Base-by-base conservation (phyloP, 2,329 filamentous ascomycete species). In the Emmonsiellopsis sp. region DNA sequence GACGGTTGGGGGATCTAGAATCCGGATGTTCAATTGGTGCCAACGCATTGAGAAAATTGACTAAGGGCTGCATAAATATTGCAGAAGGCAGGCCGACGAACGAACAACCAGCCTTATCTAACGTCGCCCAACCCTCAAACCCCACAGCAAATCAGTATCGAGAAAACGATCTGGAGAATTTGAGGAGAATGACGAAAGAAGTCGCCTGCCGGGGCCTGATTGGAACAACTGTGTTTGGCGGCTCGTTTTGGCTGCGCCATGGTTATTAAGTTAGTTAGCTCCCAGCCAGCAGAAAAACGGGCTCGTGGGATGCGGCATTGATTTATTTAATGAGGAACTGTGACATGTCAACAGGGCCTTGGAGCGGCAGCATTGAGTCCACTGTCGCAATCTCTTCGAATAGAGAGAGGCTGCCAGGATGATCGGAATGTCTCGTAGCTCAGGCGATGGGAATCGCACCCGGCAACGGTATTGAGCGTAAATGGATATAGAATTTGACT, bases 1-100 rank as follows among this genome's bases (percentile, higher is more conserved):
- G 48, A 15, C 15, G 34, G 32, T 54, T 32, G 49, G 40, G 20
- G 15, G 45, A 47, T 35, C 44, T 48, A 37, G 53, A 49, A 50
- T 48, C 37, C 31, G 52, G 48, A 42, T 49, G 37, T 37, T 52
- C 48, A 56, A 56, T 54, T 56, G 55, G 55, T 54, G 55, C 55
- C 55, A 56, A 49, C 55, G 44, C 55, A 56, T 50, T 50, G 26
- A 46, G 53, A 55, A 44, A 26, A 34, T 26, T 42, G 38, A 50
- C 54, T 53, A 53, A 55, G 48, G 43, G 50, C 53, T 51, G 54
- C 50, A 55, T 52, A 41, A 26, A 26, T 26, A 20, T 44, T 15
- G 37, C 10, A 32, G 40, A 37, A 43, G 16, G 43, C 32, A 51
- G 20, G 20, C 20, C 3, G 20, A 37, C 16, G 49, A 44, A 51